A percentile compares a stretch with the other conserved stretches of the same genome.
Evolutionary conservation across 2,329 filamentous ascomycete genomes (phyloP).

Genomic region (Fusarium denticulatum): DNA sequence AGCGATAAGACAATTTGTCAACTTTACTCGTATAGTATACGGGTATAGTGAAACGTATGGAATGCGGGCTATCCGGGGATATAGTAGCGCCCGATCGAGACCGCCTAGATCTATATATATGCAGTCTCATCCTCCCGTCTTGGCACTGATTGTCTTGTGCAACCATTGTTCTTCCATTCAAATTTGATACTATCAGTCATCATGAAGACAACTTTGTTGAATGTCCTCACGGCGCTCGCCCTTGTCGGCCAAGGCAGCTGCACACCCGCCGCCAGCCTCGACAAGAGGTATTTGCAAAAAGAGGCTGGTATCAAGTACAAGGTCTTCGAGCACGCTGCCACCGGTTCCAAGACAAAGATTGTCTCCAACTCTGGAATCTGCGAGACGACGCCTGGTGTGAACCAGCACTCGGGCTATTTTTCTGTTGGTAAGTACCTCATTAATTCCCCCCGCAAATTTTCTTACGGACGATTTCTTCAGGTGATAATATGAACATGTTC

Average conservation of each 20-base stretch:
- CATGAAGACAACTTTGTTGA: not conserved
- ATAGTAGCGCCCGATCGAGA: not conserved
- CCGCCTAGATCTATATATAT: not conserved
- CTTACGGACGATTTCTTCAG: conserved; percentile 38
- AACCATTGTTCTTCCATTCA: not conserved
- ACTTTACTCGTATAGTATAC: not conserved
- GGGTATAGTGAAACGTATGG: not conserved
- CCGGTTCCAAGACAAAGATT: conserved; percentile 25
- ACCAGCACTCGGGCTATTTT: conserved; percentile 73
- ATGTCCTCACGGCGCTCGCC: not conserved
- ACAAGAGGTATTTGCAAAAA: not conserved
- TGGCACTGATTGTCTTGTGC: rapidly evolving
- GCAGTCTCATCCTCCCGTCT: not conserved
- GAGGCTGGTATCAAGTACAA: conserved; percentile 8
- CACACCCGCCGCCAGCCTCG: not conserved
- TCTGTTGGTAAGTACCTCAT: conserved; percentile 56
- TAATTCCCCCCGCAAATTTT: not conserved
- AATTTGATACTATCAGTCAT: not conserved
- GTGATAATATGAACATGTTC: conserved; percentile 41
- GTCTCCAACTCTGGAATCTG: conserved; percentile 56
- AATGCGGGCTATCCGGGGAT: not conserved
- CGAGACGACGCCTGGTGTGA: conserved; percentile 67
- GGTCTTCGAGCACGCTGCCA: conserved; percentile 28
- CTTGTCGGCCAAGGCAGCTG: not conserved
- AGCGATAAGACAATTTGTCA: not conserved